phyloP scores from a whole-genome alignment of 2,329 filamentous ascomycete species.

The Curvularia sp. region DNA sequence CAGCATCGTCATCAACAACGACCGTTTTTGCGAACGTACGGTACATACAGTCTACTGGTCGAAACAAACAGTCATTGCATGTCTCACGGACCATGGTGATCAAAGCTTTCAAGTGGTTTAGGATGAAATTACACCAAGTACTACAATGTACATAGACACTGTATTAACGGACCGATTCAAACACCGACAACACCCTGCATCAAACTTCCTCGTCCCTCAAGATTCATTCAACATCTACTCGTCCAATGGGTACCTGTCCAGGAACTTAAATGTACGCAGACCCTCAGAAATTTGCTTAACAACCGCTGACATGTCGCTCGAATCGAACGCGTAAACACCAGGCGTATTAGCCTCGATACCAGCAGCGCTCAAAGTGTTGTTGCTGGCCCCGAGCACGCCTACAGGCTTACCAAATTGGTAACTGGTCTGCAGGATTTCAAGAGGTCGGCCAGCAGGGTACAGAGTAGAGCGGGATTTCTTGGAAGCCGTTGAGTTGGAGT shows the following conservation, averaged over 20 bases:
- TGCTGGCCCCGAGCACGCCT: conserved; percentile 62
- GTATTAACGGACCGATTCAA: background rate
- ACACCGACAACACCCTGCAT: background rate
- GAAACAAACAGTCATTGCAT: background rate
- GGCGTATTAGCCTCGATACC: conserved; percentile 55
- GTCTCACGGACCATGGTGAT: background rate
- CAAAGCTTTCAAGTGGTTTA: background rate
- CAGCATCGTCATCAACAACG: background rate
- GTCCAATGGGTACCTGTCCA: conserved; percentile 69
- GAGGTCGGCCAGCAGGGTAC: conserved; percentile 69
- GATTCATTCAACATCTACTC: background rate
- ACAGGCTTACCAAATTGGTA: conserved; percentile 76
- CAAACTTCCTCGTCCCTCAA: background rate
- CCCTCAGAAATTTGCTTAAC: conserved; percentile 55
- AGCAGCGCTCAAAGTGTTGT: conserved; percentile 52
- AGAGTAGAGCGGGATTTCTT: conserved; percentile 56
- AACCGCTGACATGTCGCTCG: conserved; percentile 24
- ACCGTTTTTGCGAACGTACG: background rate
- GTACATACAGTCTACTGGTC: background rate
- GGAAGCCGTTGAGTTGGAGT: conserved; percentile 38
- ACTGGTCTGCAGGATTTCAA: conserved; percentile 67
- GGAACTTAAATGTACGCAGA: conserved; percentile 70
- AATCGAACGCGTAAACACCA: conserved; percentile 44
- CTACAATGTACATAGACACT: background rate
- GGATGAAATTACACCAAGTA: background rate